phyloP scores from a whole-genome alignment of 441 rosid species.

The Mallotus japonicus region DNA sequence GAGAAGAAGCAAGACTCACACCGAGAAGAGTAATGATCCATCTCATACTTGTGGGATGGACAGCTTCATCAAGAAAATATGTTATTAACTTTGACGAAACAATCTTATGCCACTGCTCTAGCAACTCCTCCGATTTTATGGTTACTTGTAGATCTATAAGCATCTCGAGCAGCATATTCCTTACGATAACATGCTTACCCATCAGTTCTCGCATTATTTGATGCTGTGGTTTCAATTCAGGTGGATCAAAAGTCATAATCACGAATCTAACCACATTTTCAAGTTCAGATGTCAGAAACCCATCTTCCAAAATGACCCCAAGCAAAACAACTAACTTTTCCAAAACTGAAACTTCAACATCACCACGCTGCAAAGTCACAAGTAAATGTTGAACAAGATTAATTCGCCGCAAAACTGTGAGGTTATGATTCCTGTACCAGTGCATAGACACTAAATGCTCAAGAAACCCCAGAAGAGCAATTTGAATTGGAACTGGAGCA shows the following conservation, averaged over 20 bases:
- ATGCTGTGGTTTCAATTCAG: constrained; percentile 72
- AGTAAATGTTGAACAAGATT: constrained; percentile 96
- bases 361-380: constrained; percentile 98
- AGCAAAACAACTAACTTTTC: constrained; percentile 97
- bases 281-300: constrained; percentile 93
- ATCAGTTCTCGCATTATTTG: constrained; percentile 75
- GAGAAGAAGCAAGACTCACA: constrained; percentile 90
- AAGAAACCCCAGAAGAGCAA: constrained; percentile 90
- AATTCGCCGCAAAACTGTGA: constrained; percentile 88
- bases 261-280: constrained; percentile 97
- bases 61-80: constrained; percentile 99
- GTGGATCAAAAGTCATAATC: constrained; percentile 99
- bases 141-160: constrained; percentile 99
- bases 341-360: constrained; percentile 97
- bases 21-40: constrained; percentile 99
- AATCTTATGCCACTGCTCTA: constrained; percentile 99
- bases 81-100: constrained; percentile 97
- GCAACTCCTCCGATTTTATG: constrained; percentile 90
- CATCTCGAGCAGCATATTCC: constrained; percentile 99
- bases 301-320: constrained; percentile 98
- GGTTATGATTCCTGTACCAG: constrained; percentile 99
- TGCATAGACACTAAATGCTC: constrained; percentile 99
- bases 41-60: constrained; percentile 99
- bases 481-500: constrained; percentile 92
- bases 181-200: constrained; percentile 99